Conservation (phyloP, 345 rosid species). For the Abelmoschus esculentus region DNA sequence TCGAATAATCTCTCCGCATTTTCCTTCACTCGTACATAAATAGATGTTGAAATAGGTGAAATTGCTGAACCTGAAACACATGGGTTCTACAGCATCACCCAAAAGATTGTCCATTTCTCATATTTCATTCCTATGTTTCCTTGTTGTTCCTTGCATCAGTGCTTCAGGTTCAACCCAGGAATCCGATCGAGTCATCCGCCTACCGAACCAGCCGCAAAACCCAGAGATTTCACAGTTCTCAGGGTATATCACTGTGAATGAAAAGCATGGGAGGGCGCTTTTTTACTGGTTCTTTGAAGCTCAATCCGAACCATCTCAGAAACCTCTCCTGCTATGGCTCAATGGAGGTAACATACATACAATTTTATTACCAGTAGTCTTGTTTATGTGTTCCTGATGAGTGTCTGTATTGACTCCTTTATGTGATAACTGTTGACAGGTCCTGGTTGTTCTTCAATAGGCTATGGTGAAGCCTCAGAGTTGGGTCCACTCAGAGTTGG, state of each 20-base stretch:
- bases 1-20: too few relatives aligned
- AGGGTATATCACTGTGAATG: slow-evolving; percentile 52
- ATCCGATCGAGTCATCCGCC: slow-evolving; percentile 33
- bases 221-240: slow-evolving; percentile 50
- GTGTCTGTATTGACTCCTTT: background rate
- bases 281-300: slow-evolving; percentile 76
- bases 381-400: background rate
- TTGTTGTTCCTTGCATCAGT: slow-evolving; percentile 16
- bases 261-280: slow-evolving; percentile 48
- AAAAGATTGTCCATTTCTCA: background rate
- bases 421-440: slow-evolving; percentile 20
- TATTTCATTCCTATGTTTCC: background rate
- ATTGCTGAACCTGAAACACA: background rate
- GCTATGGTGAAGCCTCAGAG: slow-evolving; percentile 58
- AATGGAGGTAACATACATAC: slow-evolving; percentile 40
- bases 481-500: slow-evolving; percentile 49
- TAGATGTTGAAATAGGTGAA: too few relatives aligned
- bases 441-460: slow-evolving; percentile 66
- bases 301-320: slow-evolving; percentile 36
- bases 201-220: slow-evolving; percentile 47
- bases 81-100: background rate
- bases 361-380: background rate
- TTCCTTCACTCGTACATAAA: too few relatives aligned
- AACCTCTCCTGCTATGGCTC: slow-evolving; percentile 62
- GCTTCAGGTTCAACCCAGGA: slow-evolving; percentile 21